Base-by-base conservation (phyloP, 179 eudicot species). In the Vitellaria paradoxa region DNA sequence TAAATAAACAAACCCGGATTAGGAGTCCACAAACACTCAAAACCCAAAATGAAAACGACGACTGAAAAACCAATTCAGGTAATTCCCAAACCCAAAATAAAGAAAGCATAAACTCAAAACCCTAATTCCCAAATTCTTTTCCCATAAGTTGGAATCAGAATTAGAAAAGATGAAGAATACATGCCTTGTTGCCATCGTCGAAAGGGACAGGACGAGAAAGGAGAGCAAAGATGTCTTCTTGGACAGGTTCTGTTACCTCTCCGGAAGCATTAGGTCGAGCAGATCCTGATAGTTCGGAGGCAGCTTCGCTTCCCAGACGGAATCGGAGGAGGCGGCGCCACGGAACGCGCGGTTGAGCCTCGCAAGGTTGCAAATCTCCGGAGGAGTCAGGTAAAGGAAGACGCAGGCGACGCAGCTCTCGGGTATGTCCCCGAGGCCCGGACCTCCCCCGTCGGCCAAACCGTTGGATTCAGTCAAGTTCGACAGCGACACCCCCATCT, bases 351-450 rank as follows among this genome's bases (percentile, higher is more conserved):
- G 89, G 63, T 93, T 96, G 23, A 96, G 92, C 7, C 97, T 84
- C 0, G 99, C 99, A 56, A 96, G 85, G 68, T 93, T 96, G 77
- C 99, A 96, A 52, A 96, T 96, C 85, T 96, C 96, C 53, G 96
- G 97, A 70, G 99, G 99, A 5, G 93, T 89, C 9, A 96, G 82
- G 79, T 96, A 80, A 24, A 91, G 75, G 78, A 96, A 91, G 6
- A 96, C 99, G 68, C 94, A 82, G 3, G 99, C 99, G 13, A 96
- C 94, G 83, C 99, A 96, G 37, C 92, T 94, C 81, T 91, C 97
- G 50, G 98, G 99, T 77, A 96, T 96, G 78, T 96, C 99, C 0
- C 99, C 99, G 6, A 96, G 83, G 0, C 98, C 91, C 23, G 90
- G 88, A 4, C 86, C 78, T 21, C 76, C 83, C 21, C 76, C 76